phyloP scores from a whole-genome alignment of 2,329 filamentous ascomycete genomes.

The Aspergillus sp. region DNA sequence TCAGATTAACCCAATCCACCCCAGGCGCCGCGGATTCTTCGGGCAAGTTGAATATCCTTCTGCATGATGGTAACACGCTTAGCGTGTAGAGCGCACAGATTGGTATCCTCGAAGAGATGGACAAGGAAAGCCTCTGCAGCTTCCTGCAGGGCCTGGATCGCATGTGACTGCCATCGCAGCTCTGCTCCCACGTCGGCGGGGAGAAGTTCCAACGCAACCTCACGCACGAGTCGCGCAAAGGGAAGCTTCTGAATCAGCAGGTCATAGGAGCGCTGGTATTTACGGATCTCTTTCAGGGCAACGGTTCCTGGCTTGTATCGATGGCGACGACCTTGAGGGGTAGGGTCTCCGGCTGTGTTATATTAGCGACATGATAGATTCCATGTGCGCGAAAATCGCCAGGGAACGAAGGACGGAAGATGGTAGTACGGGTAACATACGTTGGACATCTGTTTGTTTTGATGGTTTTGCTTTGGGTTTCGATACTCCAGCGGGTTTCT shows the following conservation, averaged over 20 bases:
- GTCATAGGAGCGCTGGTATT: constrained; percentile 85
- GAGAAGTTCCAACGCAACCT: constrained; percentile 52
- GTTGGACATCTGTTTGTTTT: constrained; percentile 29
- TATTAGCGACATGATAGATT: no score
- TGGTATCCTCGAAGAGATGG: constrained; percentile 93
- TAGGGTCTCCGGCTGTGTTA: constrained; percentile 63
- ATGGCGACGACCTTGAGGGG: constrained; percentile 56
- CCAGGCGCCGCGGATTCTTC: constrained; percentile 74
- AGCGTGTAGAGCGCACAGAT: constrained; percentile 93
- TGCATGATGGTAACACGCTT: constrained; percentile 97
- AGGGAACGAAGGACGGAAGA: no score
- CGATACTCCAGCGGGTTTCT: constrained; percentile 15
- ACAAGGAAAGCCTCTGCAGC: constrained; percentile 94
- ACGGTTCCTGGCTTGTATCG: constrained; percentile 76
- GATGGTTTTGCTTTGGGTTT: constrained; percentile 3
- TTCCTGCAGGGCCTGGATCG: constrained; percentile 89
- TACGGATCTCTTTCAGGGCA: constrained; percentile 85
- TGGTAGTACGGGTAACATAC: constrained; percentile 19
- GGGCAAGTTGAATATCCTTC: constrained; percentile 92
- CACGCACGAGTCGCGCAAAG: constrained; percentile 46
- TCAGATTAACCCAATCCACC: constrained; percentile 56
- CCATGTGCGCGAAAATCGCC: no score
- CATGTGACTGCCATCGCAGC: constrained; percentile 93
- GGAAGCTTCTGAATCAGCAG: constrained; percentile 65
- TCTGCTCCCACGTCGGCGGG: constrained; percentile 58